Base-by-base conservation (phyloP, 345 rosid species). In the Theobroma cacao region DNA sequence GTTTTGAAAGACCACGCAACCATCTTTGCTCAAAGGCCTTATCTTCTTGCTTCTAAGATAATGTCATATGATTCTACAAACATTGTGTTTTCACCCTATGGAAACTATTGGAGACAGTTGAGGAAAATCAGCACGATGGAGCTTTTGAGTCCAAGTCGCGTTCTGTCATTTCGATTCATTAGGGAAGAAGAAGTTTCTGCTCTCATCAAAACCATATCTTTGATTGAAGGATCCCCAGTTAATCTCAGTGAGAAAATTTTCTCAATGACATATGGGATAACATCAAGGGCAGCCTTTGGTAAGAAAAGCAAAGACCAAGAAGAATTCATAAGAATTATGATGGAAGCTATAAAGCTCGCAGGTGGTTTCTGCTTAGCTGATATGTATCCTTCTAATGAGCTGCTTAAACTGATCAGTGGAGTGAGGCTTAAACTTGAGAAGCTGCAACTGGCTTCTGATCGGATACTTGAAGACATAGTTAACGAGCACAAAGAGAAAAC, bases 71-170 rank as follows among this genome's bases (percentile, higher is more conserved):
- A 78, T 18, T 58, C 52, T 55, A 66, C 3, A 20, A 75, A 69
- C 73, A 20, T 78, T 36, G 68, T 75, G 14, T 48, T 64, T 63
- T 52, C 79, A 15, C 76, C 81, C 0, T 75, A 75, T 10, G 79
- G 79, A 2, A 75, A 68, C 65, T 74, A 75, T 43, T 78, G 81
- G 81, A 77, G 81, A 53, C 77, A 82, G 38, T 74, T 74, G 79
- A 78, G 67, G 41, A 75, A 78, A 60, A 69, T 68, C 31, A 68
- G 84, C 3, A 75, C 52, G 1, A 7, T 75, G 66, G 38, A 58
- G 74, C 74, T 82, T 14, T 79, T 82, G 6, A 68, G 79, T 34
- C 10, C 77, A 5, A 50, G 24, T n/a, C 70, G 59, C 45, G 77
- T 82, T n/a, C 63, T 52, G 26, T 78, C 77, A 4, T 82, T 78